phyloP scores from a whole-genome alignment of 352 stramenopile genomes.

The Globisporangium radiosum region DNA sequence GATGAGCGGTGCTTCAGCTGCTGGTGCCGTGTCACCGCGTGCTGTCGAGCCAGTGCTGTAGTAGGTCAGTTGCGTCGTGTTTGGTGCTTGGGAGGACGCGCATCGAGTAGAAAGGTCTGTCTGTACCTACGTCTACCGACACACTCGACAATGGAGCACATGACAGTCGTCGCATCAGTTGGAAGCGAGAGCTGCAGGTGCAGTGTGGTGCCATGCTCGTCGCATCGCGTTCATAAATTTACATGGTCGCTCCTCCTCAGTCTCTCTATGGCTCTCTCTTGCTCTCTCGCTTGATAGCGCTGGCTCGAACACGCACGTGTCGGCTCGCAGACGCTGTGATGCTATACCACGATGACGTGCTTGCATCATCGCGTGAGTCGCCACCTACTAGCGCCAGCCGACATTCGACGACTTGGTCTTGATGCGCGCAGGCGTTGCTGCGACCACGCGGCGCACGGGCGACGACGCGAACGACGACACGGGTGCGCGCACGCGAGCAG shows the following conservation, averaged over 20 bases:
- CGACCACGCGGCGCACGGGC: conserved; percentile 19
- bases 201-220: too few species aligned
- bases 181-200: too few species aligned
- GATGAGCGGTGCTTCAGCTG: background rate
- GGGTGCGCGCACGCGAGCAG: conserved; percentile 32
- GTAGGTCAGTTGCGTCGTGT: background rate
- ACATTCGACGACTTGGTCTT: conserved; percentile 67
- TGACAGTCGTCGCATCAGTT: too few species aligned
- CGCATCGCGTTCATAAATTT: background rate
- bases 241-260: too few species aligned
- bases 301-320: too few species aligned
- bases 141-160: too few species aligned
- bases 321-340: too few species aligned
- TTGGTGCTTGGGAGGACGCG: too few species aligned
- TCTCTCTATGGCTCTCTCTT: background rate
- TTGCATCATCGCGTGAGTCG: too few species aligned
- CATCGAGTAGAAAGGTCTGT: too few species aligned
- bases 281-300: background rate
- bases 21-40: conserved; percentile 3
- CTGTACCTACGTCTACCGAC: too few species aligned
- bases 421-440: conserved; percentile 22
- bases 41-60: conserved; percentile 1
- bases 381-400: conserved; percentile 50
- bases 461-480: conserved; percentile 22
- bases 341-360: too few species aligned